A percentile compares a stretch with the other conserved stretches of the same genome.
phyloP scores from a whole-genome alignment of 2,329 filamentous ascomycete species.

The Apiospora aurea region DNA sequence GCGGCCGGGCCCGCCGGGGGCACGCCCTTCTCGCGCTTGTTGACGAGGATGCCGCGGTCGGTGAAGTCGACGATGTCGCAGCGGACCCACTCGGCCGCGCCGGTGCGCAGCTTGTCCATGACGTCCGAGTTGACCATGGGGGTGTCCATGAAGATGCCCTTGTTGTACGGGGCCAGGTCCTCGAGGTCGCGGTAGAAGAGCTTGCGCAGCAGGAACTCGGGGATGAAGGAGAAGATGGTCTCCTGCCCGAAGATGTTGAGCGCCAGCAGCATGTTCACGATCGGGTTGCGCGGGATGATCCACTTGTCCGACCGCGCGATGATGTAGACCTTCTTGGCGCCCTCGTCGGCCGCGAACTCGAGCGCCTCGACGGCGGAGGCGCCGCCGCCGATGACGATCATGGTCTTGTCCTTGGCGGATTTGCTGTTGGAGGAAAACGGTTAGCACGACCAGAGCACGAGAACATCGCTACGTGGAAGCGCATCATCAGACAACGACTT shows the following conservation, averaged over 20 bases:
- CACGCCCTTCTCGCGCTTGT: slow-evolving; percentile 73
- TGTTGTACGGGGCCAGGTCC: slow-evolving; percentile 72
- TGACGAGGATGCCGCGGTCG: slow-evolving; percentile 72
- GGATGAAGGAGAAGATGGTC: slow-evolving; percentile 78
- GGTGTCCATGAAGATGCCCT: slow-evolving; percentile 82
- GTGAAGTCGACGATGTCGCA: slow-evolving; percentile 77
- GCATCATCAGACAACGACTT: slow-evolving; percentile 26
- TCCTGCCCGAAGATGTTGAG: slow-evolving; percentile 83
- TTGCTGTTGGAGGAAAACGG: slow-evolving; percentile 39
- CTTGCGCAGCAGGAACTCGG: slow-evolving; percentile 75
- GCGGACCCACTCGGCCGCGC: slow-evolving; percentile 79
- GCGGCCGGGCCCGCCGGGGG: slow-evolving; percentile 78
- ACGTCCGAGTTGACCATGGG: slow-evolving; percentile 89
- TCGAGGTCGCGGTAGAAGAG: slow-evolving; percentile 85
- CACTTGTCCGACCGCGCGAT: slow-evolving; percentile 83
- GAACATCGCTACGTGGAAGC: no score
- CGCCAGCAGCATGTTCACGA: slow-evolving; percentile 76
- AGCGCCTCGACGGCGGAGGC: slow-evolving; percentile 84
- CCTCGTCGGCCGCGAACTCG: slow-evolving; percentile 75
- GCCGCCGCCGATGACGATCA: slow-evolving; percentile 79
- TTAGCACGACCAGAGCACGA: no score
- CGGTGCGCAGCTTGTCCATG: slow-evolving; percentile 75
- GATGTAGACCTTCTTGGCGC: slow-evolving; percentile 73
- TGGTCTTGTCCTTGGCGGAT: slow-evolving; percentile 72
- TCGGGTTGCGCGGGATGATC: slow-evolving; percentile 82